Evolutionary conservation across 371 early-diverging fungal species (phyloP).

Genomic region (Mucor circinelloides): DNA sequence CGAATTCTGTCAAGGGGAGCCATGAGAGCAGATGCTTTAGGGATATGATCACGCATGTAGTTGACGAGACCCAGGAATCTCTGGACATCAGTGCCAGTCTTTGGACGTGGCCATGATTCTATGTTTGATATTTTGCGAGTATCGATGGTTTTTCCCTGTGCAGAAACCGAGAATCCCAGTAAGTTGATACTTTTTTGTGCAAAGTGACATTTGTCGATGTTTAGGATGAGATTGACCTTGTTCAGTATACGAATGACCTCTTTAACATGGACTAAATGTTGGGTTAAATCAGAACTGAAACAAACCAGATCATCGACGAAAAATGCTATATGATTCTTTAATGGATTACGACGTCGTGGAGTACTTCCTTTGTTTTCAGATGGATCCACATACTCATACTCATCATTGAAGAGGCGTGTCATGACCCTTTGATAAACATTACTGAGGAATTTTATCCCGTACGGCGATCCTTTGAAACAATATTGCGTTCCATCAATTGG

Average conservation of each 20-base stretch:
- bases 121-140: slow-evolving; percentile 10
- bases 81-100: slow-evolving; percentile 18
- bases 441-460: no score
- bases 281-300: background rate
- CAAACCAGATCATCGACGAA: background rate
- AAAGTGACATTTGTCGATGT: slow-evolving; percentile 19
- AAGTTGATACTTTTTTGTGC: background rate
- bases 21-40: no score
- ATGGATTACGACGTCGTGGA: no score
- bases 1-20: no score
- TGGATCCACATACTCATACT: no score
- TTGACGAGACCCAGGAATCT: slow-evolving; percentile 22
- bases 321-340: no score
- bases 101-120: slow-evolving; percentile 17
- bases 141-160: slow-evolving; percentile 13
- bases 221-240: slow-evolving; percentile 14
- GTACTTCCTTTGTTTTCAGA: no score
- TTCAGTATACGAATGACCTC: slow-evolving; percentile 12
- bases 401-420: no score
- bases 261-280: background rate
- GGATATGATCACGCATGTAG: no score
- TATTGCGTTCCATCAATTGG: no score
- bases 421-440: no score
- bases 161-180: slow-evolving; percentile 12
- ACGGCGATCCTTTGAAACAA: no score